These are phyloP conservation scores for Bryoerythrophyllum caledonicum DNA, from an alignment of 225 moss, liverwort and hornwort species.

Conservation along the genomic window DNA sequence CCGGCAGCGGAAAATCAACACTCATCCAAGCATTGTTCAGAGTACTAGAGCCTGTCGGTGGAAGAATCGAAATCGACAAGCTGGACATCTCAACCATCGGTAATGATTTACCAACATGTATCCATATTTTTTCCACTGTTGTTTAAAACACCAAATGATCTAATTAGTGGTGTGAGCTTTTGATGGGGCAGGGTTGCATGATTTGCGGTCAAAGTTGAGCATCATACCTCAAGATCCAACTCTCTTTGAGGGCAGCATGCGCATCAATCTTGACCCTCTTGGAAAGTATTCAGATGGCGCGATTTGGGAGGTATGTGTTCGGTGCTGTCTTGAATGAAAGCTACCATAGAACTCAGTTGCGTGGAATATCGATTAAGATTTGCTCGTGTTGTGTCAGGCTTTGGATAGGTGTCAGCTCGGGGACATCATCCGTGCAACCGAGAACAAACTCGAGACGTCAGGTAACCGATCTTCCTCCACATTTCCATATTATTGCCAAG, in stretches of 20 bases:
- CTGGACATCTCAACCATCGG: slow-evolving; percentile 54
- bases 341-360: too few species aligned
- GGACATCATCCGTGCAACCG: slow-evolving; percentile 55
- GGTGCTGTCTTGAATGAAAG: too few species aligned
- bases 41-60: slow-evolving; percentile 63
- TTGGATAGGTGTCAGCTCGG: slow-evolving; percentile 84
- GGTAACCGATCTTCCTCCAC: slow-evolving; percentile 31
- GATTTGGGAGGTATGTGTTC: slow-evolving; percentile 36
- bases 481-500: too few species aligned
- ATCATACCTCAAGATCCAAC: slow-evolving; percentile 58
- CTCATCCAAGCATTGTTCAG: slow-evolving; percentile 79
- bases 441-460: slow-evolving; percentile 54
- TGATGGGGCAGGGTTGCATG: slow-evolving; percentile 55
- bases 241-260: slow-evolving; percentile 72
- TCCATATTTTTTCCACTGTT: background rate
- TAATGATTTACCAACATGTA: slow-evolving; percentile 6
- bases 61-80: slow-evolving; percentile 64
- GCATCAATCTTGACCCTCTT: slow-evolving; percentile 68
- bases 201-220: slow-evolving; percentile 60
- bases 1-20: slow-evolving; percentile 64
- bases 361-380: too few species aligned
- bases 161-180: background rate
- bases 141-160: background rate
- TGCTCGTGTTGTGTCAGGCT: slow-evolving; percentile 49
- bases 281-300: slow-evolving; percentile 47